Evolutionary conservation across 1,284 basidiomycete genomes (phyloP).

Genomic region (Ustilago shanxiensis): DNA sequence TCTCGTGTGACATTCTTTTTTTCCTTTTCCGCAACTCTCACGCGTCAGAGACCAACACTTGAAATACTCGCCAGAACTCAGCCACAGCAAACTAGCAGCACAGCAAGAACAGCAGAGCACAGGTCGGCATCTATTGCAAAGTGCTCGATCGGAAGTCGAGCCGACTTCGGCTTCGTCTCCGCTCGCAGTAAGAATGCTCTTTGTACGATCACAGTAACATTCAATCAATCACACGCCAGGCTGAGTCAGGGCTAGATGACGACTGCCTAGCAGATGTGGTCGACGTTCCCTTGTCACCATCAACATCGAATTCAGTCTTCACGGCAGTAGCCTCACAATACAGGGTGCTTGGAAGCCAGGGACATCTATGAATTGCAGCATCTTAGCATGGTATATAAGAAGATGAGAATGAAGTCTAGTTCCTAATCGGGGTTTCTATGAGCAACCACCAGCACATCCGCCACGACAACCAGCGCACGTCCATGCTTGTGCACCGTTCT

Average conservation of each 20-base stretch:
- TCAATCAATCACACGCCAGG: not conserved
- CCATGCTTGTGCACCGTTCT: constrained; percentile 77
- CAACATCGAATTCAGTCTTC: not conserved
- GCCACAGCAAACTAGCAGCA: not conserved
- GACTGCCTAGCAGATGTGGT: not conserved
- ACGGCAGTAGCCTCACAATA: not conserved
- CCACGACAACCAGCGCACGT: constrained; percentile 88
- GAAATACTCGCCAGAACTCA: constrained; percentile 12
- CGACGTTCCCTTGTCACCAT: not conserved
- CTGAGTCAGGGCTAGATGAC: not conserved
- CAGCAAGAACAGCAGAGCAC: not conserved
- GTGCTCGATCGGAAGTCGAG: too few species aligned
- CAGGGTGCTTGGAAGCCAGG: too few species aligned
- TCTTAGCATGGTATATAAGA: not conserved
- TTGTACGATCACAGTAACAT: too few species aligned
- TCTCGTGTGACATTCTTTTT: constrained; percentile 14
- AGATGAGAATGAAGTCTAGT: too few species aligned
- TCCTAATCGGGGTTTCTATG: too few species aligned
- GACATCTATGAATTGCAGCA: not conserved
- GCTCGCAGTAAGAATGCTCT: too few species aligned
- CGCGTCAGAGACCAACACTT: constrained; percentile 39
- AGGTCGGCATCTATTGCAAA: not conserved
- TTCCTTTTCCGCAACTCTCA: constrained; percentile 7
- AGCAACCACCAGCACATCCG: constrained; percentile 78
- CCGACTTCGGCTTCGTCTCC: too few species aligned